Percentiles rank a stretch among this genome's conserved stretches.
phyloP scores from a whole-genome alignment of 2,329 filamentous ascomycete genomes.

The Neocucurbitaria cava region DNA sequence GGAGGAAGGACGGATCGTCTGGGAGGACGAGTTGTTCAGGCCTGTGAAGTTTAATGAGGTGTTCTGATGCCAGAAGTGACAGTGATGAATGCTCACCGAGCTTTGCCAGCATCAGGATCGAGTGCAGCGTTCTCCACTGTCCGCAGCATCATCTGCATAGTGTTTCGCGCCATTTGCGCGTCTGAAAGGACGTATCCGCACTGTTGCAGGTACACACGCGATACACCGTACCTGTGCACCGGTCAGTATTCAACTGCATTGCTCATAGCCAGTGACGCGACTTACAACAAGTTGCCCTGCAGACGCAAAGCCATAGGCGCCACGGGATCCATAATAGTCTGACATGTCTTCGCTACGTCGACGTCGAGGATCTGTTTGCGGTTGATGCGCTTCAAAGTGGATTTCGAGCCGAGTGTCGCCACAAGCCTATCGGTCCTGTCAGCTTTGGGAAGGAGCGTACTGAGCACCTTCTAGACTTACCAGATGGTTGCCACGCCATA shows the following conservation, averaged over 20 bases:
- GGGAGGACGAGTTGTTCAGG: slow-evolving; percentile 76
- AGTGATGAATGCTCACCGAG: slow-evolving; percentile 63
- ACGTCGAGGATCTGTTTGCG: slow-evolving; percentile 89
- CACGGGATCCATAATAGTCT: slow-evolving; percentile 83
- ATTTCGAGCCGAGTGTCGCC: slow-evolving; percentile 82
- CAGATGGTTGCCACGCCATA: slow-evolving; percentile 96
- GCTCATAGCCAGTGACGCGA: background rate
- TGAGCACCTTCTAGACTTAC: slow-evolving; percentile 59
- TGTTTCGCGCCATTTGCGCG: slow-evolving; percentile 74
- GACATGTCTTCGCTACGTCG: slow-evolving; percentile 83
- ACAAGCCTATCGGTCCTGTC: slow-evolving; percentile 71
- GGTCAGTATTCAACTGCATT: slow-evolving; percentile 15
- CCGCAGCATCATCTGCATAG: slow-evolving; percentile 73
- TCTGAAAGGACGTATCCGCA: slow-evolving; percentile 85
- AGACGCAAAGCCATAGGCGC: slow-evolving; percentile 89
- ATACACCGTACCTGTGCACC: slow-evolving; percentile 67
- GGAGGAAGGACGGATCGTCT: slow-evolving; percentile 83
- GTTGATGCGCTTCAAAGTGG: slow-evolving; percentile 74
- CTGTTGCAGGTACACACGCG: slow-evolving; percentile 85
- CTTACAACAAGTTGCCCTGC: slow-evolving; percentile 83
- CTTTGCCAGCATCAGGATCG: slow-evolving; percentile 74
- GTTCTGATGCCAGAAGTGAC: background rate
- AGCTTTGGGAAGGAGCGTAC: slow-evolving; percentile 19
- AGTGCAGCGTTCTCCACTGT: slow-evolving; percentile 65
- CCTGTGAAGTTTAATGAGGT: slow-evolving; percentile 54